Conservation (phyloP, 2,329 filamentous ascomycete genomes). For the Ascochyta viciae-villosae region DNA sequence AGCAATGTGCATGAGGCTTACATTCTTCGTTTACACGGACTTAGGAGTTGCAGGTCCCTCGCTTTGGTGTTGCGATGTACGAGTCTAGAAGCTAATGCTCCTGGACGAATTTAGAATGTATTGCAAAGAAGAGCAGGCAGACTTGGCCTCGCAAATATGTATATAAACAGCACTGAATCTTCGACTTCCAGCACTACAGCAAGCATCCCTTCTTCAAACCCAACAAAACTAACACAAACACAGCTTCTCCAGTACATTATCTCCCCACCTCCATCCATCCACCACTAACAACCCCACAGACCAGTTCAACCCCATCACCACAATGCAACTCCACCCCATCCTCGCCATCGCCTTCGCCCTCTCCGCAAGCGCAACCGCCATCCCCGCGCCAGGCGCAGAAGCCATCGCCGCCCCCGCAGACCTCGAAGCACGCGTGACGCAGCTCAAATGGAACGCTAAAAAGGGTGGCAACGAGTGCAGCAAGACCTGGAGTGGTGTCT, state of each 20-base stretch:
- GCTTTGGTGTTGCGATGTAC: background rate
- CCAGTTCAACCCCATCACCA: background rate
- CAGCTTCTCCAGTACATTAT: background rate
- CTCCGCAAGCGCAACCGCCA: background rate
- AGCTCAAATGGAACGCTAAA: background rate
- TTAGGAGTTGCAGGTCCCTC: background rate
- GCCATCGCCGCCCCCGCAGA: background rate
- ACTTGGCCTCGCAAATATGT: background rate
- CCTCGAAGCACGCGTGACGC: background rate
- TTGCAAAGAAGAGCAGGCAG: background rate
- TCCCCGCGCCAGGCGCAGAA: background rate
- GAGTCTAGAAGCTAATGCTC: background rate
- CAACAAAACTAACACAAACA: background rate
- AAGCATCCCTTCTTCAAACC: background rate
- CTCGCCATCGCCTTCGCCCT: background rate
- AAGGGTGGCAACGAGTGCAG: background rate
- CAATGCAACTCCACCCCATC: background rate
- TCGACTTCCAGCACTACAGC: background rate
- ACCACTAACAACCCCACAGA: background rate
- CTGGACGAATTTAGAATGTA: background rate
- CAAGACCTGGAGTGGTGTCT: background rate
- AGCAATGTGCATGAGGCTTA: background rate
- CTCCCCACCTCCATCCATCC: background rate
- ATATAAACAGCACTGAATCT: background rate
- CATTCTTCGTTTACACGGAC: background rate